A percentile compares a stretch with the other conserved stretches of the same genome.
Evolutionary conservation across 2,329 filamentous ascomycete species (phyloP).

Genomic region (Fusarium humuli): DNA sequence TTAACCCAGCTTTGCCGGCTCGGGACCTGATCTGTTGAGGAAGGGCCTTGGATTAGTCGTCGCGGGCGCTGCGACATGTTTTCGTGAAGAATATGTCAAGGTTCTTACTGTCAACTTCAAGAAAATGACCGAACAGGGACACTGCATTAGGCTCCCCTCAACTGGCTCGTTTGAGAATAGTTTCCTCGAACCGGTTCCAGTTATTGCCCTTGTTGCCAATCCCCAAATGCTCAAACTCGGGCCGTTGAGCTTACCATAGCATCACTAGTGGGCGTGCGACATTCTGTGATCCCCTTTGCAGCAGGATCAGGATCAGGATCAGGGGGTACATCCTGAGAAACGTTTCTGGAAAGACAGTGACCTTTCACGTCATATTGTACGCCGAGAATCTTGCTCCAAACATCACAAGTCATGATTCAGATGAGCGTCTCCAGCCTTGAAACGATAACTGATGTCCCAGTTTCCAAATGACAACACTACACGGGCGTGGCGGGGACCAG

Average conservation of each 20-base stretch:
- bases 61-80: conserved; percentile 24
- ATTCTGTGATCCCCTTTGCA: conserved; percentile 39
- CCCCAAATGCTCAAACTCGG: conserved; percentile 32
- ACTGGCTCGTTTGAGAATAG: conserved; percentile 32
- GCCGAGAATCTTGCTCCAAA: conserved; percentile 11
- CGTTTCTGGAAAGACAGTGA: conserved; percentile 11
- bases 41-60: conserved; percentile 14
- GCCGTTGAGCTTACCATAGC: conserved; percentile 31
- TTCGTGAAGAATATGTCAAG: conserved; percentile 20
- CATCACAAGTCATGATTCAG: not conserved
- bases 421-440: not conserved
- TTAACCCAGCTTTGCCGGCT: conserved; percentile 38
- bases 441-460: not conserved
- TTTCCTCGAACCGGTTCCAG: conserved; percentile 24
- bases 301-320: conserved; percentile 28
- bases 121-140: conserved; percentile 15
- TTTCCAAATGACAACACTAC: not conserved
- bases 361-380: conserved; percentile 27
- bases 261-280: conserved; percentile 24
- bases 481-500: not conserved
- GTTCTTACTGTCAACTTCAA: conserved; percentile 20
- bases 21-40: conserved; percentile 29
- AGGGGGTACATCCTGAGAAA: conserved; percentile 28
- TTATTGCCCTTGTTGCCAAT: conserved; percentile 21
- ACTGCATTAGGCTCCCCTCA: conserved; percentile 29